These are phyloP conservation scores for Penicillium concentricum DNA, from an alignment of 2,329 filamentous ascomycete species.

Conservation along the genomic window DNA sequence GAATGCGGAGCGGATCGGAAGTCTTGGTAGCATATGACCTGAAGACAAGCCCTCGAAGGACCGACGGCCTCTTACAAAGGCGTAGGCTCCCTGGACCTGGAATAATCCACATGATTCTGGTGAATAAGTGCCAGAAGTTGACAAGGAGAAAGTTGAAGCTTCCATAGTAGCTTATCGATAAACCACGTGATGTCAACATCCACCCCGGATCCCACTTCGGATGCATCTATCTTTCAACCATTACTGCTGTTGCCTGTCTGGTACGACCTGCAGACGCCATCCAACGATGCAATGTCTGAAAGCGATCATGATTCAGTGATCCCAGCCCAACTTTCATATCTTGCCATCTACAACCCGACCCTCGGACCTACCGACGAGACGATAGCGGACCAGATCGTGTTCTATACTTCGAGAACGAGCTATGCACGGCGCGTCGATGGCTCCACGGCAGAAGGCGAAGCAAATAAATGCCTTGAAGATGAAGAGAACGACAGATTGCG, in stretches of 20 bases:
- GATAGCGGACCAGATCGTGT: slow-evolving; percentile 80
- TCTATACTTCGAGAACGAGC: slow-evolving; percentile 68
- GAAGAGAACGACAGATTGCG: slow-evolving; percentile 82
- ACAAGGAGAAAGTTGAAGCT: slow-evolving; percentile 8
- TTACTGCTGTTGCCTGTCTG: slow-evolving; percentile 12
- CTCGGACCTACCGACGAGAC: slow-evolving; percentile 72
- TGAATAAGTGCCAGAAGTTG: not conserved
- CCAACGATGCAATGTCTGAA: slow-evolving; percentile 40
- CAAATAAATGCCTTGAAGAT: slow-evolving; percentile 49
- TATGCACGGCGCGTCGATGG: slow-evolving; percentile 26
- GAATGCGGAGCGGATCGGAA: slow-evolving; percentile 67
- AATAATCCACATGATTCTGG: slow-evolving; percentile 26
- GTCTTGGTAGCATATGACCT: slow-evolving; percentile 33
- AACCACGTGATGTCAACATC: slow-evolving; percentile 38
- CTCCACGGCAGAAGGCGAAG: slow-evolving; percentile 19
- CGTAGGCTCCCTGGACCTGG: slow-evolving; percentile 23
- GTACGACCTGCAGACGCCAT: slow-evolving; percentile 8
- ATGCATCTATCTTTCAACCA: slow-evolving; percentile 5
- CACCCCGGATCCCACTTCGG: slow-evolving; percentile 20
- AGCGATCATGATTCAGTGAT: slow-evolving; percentile 48
- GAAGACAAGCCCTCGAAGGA: slow-evolving; percentile 9
- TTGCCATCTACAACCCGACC: slow-evolving; percentile 92
- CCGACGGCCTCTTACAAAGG: slow-evolving; percentile 19
- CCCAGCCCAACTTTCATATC: slow-evolving; percentile 83
- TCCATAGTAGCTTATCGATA: slow-evolving; percentile 24